phyloP scores from a whole-genome alignment of 2,329 filamentous ascomycete species.

The Neonectria ditissima region DNA sequence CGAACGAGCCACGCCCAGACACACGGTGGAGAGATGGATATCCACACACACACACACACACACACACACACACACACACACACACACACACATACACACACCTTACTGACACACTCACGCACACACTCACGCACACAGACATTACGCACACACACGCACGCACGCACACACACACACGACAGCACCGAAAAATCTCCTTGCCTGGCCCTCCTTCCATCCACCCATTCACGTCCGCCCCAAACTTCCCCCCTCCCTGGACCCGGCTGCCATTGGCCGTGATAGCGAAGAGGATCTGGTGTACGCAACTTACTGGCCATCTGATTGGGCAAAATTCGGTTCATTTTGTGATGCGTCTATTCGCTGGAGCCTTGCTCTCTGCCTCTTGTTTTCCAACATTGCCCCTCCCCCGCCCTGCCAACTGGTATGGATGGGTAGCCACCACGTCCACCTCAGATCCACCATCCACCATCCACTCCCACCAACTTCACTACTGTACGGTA shows the following conservation, averaged over 20 bases:
- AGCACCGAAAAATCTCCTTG: conserved; percentile 25
- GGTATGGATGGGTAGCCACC: background rate
- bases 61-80: conserved; percentile 16
- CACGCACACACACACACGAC: conserved; percentile 15
- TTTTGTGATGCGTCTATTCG: conserved; percentile 18
- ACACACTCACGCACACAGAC: conserved; percentile 7
- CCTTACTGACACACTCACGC: conserved; percentile 3
- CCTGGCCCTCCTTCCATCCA: conserved; percentile 4
- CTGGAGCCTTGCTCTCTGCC: conserved; percentile 3
- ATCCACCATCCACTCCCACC: conserved; percentile 19
- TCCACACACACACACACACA: conserved; percentile 1
- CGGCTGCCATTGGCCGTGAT: conserved; percentile 23
- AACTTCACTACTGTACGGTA: conserved; percentile 15
- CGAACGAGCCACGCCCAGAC: conserved; percentile 3
- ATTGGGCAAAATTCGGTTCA: conserved; percentile 26
- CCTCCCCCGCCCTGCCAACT: conserved; percentile 31
- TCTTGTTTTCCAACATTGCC: conserved; percentile 11
- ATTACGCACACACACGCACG: conserved; percentile 11
- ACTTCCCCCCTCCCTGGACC: conserved; percentile 13
- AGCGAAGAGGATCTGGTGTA: conserved; percentile 14
- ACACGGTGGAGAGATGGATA: background rate
- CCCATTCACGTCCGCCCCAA: conserved; percentile 8
- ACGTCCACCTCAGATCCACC: conserved; percentile 23
- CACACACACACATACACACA: conserved; percentile 2
- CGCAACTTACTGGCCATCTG: conserved; percentile 4